Evolutionary conservation across 176 grass and related monocot species (phyloP).

Genomic region (Thalia dealbata): DNA sequence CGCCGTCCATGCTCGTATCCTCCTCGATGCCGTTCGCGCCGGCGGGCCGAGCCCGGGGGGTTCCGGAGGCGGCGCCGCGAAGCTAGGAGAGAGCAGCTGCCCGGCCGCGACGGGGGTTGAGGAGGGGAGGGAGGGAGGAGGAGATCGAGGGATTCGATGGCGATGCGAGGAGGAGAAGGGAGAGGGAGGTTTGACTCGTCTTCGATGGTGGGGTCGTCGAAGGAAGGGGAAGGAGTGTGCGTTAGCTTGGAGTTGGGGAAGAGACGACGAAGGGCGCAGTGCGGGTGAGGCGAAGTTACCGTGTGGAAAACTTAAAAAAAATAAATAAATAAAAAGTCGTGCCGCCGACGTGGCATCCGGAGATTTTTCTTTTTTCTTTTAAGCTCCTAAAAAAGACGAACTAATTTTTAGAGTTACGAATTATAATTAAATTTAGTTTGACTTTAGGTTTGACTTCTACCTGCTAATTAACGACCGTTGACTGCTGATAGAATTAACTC

Average conservation of each 20-base stretch:
- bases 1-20: not conserved
- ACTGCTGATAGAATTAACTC: too few species aligned
- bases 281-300: not conserved
- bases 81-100: not conserved
- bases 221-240: not conserved
- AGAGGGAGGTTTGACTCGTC: slow-evolving; percentile 3
- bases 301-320: too few species aligned
- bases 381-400: too few species aligned
- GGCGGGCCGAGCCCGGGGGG: not conserved
- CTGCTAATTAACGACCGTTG: too few species aligned
- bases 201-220: too few species aligned
- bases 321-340: too few species aligned
- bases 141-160: not conserved
- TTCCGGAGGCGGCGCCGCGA: not conserved
- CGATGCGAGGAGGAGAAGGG: not conserved
- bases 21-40: not conserved
- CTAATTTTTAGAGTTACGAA: too few species aligned
- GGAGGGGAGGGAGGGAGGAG: too few species aligned
- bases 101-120: not conserved
- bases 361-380: too few species aligned
- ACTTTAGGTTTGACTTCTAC: too few species aligned
- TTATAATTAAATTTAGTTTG: too few species aligned
- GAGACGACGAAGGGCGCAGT: not conserved
- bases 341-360: too few species aligned
- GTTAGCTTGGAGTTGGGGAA: not conserved